Evolutionary conservation across 495 filamentous ascomycete species (phyloP), one percentile per base, ranked within the genome.

Genomic region (Hypoxylon subgilvum): DNA sequence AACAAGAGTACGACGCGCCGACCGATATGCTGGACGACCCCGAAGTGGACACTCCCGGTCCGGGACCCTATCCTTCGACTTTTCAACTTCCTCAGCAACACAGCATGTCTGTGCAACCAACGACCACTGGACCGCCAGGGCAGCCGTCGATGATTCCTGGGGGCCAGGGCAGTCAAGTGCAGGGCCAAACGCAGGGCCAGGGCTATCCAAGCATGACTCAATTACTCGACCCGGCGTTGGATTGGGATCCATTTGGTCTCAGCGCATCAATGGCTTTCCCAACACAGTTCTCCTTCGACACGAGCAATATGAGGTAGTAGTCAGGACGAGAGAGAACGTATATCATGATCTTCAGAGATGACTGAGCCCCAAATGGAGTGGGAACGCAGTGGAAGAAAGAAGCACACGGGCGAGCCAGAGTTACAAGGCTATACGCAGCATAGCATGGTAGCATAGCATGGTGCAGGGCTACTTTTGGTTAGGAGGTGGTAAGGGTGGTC

Each of bases 1-100:
- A 97, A 80, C 93, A 96, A 82, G 94, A 98, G 80, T 97, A 97
- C 79, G 94, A 98, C 75, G 91, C 94, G 49, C 89, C 94, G 79
- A 86, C 89, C 68, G 92, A 96, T 61, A 89, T 96, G 82, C 85
- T 94, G 70, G 93, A 97, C 70, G 93, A 96, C 25, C 69, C 83
- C 61, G 85, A 88, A 25, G 78, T 84, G 55, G 84, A 88, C 51
- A 83, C 85, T n/a, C 82, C 86, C 19, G 86, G 85, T 16, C 80
- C 87, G 19, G 85, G 85, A 16, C 83, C 88, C 2, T 92, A 88
- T 63, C 82, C 88, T 21, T 57, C 64, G 51, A 49, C 60, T 1
- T 69, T 67, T 39, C 58, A 66, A 46, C 57, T 68, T 13, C 32
- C 60, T 9, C 63, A 66, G 17, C 67, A 60, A 12, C 71, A 72